Evolutionary conservation across 495 filamentous ascomycete genomes (phyloP), one percentile per base, ranked within the genome.

Genomic region (Hypoxylon fuscum): DNA sequence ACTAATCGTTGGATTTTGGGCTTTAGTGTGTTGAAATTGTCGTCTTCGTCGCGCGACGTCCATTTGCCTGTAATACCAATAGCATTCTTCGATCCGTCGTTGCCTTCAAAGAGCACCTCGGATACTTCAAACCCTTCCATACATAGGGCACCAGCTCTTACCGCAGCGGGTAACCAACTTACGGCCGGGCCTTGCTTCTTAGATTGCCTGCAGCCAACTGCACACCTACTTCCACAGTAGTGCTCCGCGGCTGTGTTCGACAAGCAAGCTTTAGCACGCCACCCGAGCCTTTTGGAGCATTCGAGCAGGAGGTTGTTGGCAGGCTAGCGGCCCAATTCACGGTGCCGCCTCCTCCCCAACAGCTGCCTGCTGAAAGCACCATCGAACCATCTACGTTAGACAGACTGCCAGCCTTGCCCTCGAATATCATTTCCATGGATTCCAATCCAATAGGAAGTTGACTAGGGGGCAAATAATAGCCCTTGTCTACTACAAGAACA

Each of bases 271-370:
- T 85, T 83, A 8, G 84, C 81, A 5, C 78, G 67, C 73, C 85
- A 91, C 3, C 90, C 90, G 3, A 93, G 77, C 59, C 86, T 87
- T 17, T 84, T 74, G 2, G 86, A 78, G 1, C 90, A 89, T 60
- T 92, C 89, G 4, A 90, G 71, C 1, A 92, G 74, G 5, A 83
- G 72, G 18, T 71, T 62, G 60, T 92, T 93, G 15, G 79, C 75
- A 92, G 68, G 20, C 83, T 83, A 8, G 88, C 90, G 11, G 84
- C 86, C 90, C 89, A 92, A 61, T 92, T 91, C 43, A 92, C 71
- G 1, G 87, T 88, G 0, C 90, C 88, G 14, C 90, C 90, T 38
- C 90, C 90, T 10, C 90, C 90, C 83, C 85, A 93, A 1, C 82
- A 83, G 10, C 79, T 79, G 3, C 86, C 90, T 0, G 87, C 81